Evolutionary conservation across 768 basidiomycete species (phyloP).

Genomic region (Lentinula edodes): DNA sequence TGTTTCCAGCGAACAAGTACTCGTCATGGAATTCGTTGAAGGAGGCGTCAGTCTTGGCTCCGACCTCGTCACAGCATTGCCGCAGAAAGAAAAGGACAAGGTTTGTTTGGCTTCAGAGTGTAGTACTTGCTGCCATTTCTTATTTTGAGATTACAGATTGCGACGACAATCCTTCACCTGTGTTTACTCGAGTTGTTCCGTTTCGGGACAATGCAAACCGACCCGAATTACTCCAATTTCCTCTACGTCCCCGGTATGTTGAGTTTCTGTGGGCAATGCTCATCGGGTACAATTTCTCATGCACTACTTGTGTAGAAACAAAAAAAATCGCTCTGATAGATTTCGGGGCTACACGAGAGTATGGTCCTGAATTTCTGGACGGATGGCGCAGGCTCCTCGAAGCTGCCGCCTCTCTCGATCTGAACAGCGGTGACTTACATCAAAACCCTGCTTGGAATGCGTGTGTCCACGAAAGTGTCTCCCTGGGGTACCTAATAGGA

Average conservation of each 20-base stretch:
- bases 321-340: conserved; percentile 81
- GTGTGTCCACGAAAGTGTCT: conserved; percentile 70
- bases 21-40: conserved; percentile 84
- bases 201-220: conserved; percentile 94
- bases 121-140: background rate
- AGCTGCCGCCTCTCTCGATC: conserved; percentile 48
- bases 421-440: conserved; percentile 38
- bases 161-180: conserved; percentile 71
- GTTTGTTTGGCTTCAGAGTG: conserved; percentile 32
- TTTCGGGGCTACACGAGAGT: conserved; percentile 91
- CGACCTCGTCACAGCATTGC: conserved; percentile 43
- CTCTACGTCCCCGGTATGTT: conserved; percentile 58
- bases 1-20: conserved; percentile 71
- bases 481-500: conserved; percentile 87
- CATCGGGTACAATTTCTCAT: background rate
- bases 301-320: background rate
- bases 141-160: conserved; percentile 53
- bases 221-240: conserved; percentile 99
- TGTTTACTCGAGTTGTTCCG: conserved; percentile 88
- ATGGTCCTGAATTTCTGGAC: conserved; percentile 82
- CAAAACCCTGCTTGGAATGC: conserved; percentile 25
- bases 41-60: conserved; percentile 76
- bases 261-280: background rate
- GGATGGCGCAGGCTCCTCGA: conserved; percentile 80
- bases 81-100: conserved; percentile 64